Evolutionary conservation across 139 green algal genomes (phyloP).

Genomic region (Closterium sp.): DNA sequence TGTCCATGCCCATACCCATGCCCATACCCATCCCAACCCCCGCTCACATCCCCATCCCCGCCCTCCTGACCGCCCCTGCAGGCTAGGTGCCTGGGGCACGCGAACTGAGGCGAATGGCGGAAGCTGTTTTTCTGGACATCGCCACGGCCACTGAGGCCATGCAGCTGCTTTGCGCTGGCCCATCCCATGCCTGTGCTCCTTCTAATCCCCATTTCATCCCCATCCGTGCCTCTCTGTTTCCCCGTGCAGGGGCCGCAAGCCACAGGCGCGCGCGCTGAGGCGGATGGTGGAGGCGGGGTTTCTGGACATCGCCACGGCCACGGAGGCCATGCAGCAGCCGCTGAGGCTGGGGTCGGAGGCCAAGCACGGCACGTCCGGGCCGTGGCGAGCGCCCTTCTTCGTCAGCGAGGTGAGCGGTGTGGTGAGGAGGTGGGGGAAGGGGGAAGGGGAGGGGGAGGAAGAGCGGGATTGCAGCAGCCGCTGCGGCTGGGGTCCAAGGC

Average conservation of each 20-base stretch:
- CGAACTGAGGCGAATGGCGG: no score
- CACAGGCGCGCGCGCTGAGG: slow-evolving; percentile 42
- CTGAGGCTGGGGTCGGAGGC: slow-evolving; percentile 35
- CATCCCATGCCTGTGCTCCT: no score
- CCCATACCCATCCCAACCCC: no score
- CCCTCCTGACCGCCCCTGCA: no score
- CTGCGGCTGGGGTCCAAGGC: neutral
- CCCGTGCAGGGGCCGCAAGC: slow-evolving; percentile 27
- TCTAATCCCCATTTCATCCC: no score
- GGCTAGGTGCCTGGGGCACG: no score
- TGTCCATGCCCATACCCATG: no score
- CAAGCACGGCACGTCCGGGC: slow-evolving; percentile 37
- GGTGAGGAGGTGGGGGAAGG: no score
- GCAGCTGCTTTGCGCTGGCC: no score
- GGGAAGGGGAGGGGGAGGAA: neutral
- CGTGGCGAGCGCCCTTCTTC: slow-evolving; percentile 64
- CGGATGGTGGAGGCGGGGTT: slow-evolving; percentile 55
- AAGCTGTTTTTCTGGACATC: no score
- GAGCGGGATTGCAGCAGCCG: neutral
- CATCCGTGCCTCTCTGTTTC: neutral
- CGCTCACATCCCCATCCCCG: no score
- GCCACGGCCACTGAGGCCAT: no score
- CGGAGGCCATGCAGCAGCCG: slow-evolving; percentile 27
- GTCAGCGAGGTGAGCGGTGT: slow-evolving; percentile 55
- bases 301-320: slow-evolving; percentile 32